A percentile compares a stretch with the other conserved stretches of the same genome.
phyloP scores from a whole-genome alignment of 371 early-diverging fungal genomes.

The Zancudomyces culisetae region DNA sequence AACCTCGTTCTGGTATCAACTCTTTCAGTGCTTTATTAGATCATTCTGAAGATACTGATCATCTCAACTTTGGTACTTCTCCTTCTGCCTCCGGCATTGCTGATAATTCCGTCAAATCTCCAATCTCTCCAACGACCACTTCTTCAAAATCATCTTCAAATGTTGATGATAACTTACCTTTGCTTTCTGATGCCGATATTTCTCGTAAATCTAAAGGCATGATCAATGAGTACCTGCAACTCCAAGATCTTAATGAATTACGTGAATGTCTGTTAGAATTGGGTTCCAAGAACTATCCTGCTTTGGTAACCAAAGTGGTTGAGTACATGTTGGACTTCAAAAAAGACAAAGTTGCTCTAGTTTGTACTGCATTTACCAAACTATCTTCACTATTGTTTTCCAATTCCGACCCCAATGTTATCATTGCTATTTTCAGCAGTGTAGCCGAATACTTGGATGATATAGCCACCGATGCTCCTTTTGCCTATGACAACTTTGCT shows the following conservation, averaged over 20 bases:
- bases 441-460: slow-evolving; percentile 52
- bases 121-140: slow-evolving; percentile 5
- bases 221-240: slow-evolving; percentile 41
- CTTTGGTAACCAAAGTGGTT: slow-evolving; percentile 34
- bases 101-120: slow-evolving; percentile 9
- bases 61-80: slow-evolving; percentile 11
- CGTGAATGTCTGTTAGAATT: slow-evolving; percentile 44
- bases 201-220: slow-evolving; percentile 39
- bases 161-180: slow-evolving; percentile 27
- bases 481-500: slow-evolving; percentile 44
- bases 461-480: slow-evolving; percentile 60
- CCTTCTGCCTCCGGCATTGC: slow-evolving; percentile 10
- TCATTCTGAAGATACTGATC: slow-evolving; percentile 18
- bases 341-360: slow-evolving; percentile 20
- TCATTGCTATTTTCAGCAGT: slow-evolving; percentile 32
- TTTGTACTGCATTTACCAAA: slow-evolving; percentile 8
- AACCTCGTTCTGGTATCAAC: slow-evolving; percentile 25
- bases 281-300: slow-evolving; percentile 30
- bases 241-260: slow-evolving; percentile 32
- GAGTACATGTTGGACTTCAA: slow-evolving; percentile 30
- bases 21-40: slow-evolving; percentile 36
- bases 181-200: slow-evolving; percentile 5
- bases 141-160: slow-evolving; percentile 24
- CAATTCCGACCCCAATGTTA: slow-evolving; percentile 21
- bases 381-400: slow-evolving; percentile 12